These are phyloP conservation scores for Cordia subcordata DNA, from an alignment of 257 asterid species.

Conservation along the genomic window DNA sequence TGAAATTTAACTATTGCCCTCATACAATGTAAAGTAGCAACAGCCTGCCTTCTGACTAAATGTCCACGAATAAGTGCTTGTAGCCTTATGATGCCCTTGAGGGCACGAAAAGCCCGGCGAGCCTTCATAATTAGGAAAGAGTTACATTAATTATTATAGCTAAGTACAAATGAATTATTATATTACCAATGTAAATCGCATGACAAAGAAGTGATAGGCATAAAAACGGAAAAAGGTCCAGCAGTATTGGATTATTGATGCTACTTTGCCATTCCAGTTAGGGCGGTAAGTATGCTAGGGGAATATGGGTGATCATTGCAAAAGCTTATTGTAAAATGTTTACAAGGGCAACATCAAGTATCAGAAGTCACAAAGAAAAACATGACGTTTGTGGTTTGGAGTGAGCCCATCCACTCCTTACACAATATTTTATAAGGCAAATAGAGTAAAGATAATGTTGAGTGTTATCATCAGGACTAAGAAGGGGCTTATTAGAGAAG, in stretches of 20 bases:
- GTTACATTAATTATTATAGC: background rate
- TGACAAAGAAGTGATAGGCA: background rate
- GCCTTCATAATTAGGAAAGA: conserved; percentile 41
- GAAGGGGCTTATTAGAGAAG: too few relatives aligned
- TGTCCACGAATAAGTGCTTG: conserved; percentile 96
- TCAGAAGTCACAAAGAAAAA: too few relatives aligned
- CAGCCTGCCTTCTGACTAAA: conserved; percentile 90
- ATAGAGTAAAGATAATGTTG: too few relatives aligned
- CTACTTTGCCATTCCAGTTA: too few relatives aligned
- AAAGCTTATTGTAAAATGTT: too few relatives aligned
- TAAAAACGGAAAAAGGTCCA: background rate
- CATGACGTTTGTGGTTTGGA: too few relatives aligned
- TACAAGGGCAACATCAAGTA: too few relatives aligned
- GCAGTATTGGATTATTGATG: too few relatives aligned
- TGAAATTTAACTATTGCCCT: conserved; percentile 69
- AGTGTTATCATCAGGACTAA: too few relatives aligned
- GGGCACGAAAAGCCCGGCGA: conserved; percentile 88
- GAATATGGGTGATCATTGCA: too few relatives aligned
- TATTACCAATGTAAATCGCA: background rate
- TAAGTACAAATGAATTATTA: background rate
- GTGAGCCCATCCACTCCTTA: too few relatives aligned
- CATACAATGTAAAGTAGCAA: conserved; percentile 74
- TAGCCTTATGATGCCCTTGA: conserved; percentile 87
- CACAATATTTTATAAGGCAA: too few relatives aligned
- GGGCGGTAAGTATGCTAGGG: background rate